Evolutionary conservation across 2,329 filamentous ascomycete species (phyloP).

Genomic region (Talaromyces sp.): DNA sequence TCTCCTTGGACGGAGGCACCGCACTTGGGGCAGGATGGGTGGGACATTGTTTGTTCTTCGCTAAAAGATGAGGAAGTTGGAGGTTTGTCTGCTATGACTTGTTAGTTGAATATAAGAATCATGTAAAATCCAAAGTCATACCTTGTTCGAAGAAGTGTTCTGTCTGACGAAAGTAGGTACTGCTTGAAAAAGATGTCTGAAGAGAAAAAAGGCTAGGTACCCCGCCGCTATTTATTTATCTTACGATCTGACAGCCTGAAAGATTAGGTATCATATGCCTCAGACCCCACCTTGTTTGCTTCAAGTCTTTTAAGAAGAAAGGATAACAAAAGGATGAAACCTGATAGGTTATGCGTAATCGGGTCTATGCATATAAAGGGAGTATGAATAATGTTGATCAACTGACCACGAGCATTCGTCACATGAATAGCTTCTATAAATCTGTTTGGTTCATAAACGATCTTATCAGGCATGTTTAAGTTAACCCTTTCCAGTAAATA

Average conservation of each 20-base stretch:
- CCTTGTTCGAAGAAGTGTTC: background rate
- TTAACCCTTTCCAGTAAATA: background rate
- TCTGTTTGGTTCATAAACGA: background rate
- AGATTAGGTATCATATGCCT: background rate
- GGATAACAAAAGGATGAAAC: background rate
- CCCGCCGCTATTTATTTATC: slow-evolving; percentile 7
- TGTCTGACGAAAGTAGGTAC: background rate
- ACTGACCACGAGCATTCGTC: background rate
- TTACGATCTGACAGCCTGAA: background rate
- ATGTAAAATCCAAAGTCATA: background rate
- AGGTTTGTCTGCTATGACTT: background rate
- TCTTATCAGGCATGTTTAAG: background rate
- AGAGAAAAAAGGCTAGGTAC: background rate
- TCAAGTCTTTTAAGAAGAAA: background rate
- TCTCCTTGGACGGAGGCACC: slow-evolving; percentile 22
- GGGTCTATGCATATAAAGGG: background rate
- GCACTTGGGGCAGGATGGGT: slow-evolving; percentile 25
- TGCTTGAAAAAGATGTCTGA: background rate
- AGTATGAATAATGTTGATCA: background rate
- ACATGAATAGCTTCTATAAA: background rate
- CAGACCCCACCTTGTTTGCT: background rate
- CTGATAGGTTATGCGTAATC: background rate
- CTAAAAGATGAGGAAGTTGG: background rate
- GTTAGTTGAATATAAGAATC: background rate
- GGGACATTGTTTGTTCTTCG: slow-evolving; percentile 10